Base-by-base conservation (phyloP, 2,329 filamentous ascomycete species). In the Ambrosiella xylebori region DNA sequence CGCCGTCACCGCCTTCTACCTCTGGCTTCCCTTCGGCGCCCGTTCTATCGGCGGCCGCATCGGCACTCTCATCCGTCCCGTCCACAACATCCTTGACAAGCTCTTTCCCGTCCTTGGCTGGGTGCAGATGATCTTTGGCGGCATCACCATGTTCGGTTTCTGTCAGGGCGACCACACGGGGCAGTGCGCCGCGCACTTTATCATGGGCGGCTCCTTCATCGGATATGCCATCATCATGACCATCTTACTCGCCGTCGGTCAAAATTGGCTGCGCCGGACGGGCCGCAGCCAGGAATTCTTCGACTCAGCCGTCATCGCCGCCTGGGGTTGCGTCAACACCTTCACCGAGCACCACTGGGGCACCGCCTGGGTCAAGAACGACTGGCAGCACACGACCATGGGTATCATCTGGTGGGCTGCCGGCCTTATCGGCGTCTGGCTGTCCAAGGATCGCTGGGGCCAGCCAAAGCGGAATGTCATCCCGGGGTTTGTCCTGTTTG, bases 331-430 rank as follows among this genome's bases (percentile, higher is more conserved):
- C 67, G 84, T 98, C 71, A 98, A 97, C 70, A 97, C 93, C 7
- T 97, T 98, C 65, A 98, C 93, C 15, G 93, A 97, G 70, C 93
- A 98, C 68, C 81, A 86, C 56, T 98, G 93, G 93, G 93, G 93
- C 57, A 76, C 76, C 0, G 78, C 80, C 0, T 98, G 93, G 93
- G 88, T 86, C 56, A 82, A 80, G 70, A 97, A 96, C 66, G 93
- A 98, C 69, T 81, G 95, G 72, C 91, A 98, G 69, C 93, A 98
- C 70, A 98, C 93, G 0, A 88, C 86, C n/a, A 97, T 98, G 91
- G 93, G 93, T n/a, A 81, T 98, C 62, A 82, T 98, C 56, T 98
- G 93, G 93, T 98, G 91, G 91, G 86, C 83, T 65, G 91, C 93
- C 7, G 93, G 93, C 27, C 73, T 98, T 37, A 79, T 91, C 9